Percentiles rank a stretch among this genome's conserved stretches.
phyloP scores from a whole-genome alignment of 805 yeast genomes.

The Myxozyma melibiosi region DNA sequence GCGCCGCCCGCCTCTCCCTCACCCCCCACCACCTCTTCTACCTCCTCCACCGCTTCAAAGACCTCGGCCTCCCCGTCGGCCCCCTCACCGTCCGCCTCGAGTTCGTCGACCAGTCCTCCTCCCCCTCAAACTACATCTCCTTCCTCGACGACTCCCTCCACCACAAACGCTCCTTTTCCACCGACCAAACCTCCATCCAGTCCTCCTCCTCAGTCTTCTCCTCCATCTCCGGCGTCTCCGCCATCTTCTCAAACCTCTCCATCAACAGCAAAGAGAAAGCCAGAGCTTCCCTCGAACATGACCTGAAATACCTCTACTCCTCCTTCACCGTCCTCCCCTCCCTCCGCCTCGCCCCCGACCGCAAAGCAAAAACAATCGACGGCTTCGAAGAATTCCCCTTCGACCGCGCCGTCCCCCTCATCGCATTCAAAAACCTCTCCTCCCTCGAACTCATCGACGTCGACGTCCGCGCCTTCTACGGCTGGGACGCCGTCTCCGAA shows the following conservation, averaged over 20 bases:
- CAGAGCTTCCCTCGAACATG: constrained; percentile 30
- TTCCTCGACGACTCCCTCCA: constrained; percentile 47
- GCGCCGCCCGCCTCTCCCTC: constrained; percentile 49
- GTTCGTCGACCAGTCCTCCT: constrained; percentile 54
- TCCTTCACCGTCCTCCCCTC: constrained; percentile 70
- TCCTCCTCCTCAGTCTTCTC: constrained; percentile 36
- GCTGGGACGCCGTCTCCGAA: constrained; percentile 63
- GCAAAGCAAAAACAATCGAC: constrained; percentile 57
- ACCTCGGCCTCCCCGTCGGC: constrained; percentile 54
- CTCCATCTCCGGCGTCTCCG: constrained; percentile 51
- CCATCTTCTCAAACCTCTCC: constrained; percentile 45
- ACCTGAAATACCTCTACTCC: constrained; percentile 55
- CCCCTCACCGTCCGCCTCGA: constrained; percentile 64
- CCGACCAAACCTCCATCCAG: constrained; percentile 37
- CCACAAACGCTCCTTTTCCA: constrained; percentile 16
- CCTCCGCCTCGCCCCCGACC: constrained; percentile 60
- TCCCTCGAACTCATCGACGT: constrained; percentile 62
- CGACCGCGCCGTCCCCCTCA: constrained; percentile 68
- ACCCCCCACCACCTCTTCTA: constrained; percentile 67
- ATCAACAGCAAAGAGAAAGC: constrained; percentile 22
- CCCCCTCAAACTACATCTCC: constrained; percentile 56
- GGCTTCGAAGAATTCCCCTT: constrained; percentile 73
- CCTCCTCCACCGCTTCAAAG: constrained; percentile 59
- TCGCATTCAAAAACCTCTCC: constrained; percentile 61
- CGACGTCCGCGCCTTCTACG: constrained; percentile 66